A percentile compares a stretch with the other conserved stretches of the same genome.
Conservation (phyloP, 2,329 filamentous ascomycete species). For the Xylaria multiplex region DNA sequence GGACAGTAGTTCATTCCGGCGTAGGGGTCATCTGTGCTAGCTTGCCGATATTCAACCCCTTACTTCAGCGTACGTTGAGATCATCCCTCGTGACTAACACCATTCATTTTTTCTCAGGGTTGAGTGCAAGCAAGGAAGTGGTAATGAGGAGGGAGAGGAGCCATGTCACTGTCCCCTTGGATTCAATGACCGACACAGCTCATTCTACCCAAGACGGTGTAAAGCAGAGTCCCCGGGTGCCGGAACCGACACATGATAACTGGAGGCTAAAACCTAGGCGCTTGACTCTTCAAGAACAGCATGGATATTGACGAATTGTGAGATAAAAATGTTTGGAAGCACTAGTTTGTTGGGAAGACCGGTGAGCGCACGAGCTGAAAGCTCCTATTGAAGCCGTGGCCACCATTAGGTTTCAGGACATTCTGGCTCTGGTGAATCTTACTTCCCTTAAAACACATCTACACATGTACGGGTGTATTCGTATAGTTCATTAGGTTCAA, state of each 20-base stretch:
- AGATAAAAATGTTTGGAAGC: too few species aligned
- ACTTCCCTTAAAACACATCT: too few species aligned
- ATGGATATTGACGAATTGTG: too few species aligned
- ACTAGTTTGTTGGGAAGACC: too few species aligned
- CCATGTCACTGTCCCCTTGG: not conserved
- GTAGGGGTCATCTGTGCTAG: constrained; percentile 28
- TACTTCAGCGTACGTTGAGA: constrained; percentile 15
- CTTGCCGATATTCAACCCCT: constrained; percentile 24
- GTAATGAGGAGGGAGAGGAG: not conserved
- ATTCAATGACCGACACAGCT: not conserved
- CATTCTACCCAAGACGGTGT: not conserved
- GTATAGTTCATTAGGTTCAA: too few species aligned
- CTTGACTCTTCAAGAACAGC: not conserved
- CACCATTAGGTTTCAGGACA: too few species aligned
- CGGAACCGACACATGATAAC: not conserved
- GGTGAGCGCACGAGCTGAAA: too few species aligned
- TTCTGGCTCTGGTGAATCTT: too few species aligned
- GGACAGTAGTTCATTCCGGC: constrained; percentile 23
- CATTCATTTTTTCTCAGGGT: not conserved
- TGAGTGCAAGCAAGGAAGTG: not conserved
- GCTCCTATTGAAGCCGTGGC: too few species aligned
- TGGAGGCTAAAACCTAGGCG: not conserved
- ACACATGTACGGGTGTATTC: too few species aligned
- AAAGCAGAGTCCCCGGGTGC: not conserved
- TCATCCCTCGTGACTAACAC: constrained; percentile 9